phyloP scores from a whole-genome alignment of 2,329 filamentous ascomycete species.

The Fusarium oligoseptatum region DNA sequence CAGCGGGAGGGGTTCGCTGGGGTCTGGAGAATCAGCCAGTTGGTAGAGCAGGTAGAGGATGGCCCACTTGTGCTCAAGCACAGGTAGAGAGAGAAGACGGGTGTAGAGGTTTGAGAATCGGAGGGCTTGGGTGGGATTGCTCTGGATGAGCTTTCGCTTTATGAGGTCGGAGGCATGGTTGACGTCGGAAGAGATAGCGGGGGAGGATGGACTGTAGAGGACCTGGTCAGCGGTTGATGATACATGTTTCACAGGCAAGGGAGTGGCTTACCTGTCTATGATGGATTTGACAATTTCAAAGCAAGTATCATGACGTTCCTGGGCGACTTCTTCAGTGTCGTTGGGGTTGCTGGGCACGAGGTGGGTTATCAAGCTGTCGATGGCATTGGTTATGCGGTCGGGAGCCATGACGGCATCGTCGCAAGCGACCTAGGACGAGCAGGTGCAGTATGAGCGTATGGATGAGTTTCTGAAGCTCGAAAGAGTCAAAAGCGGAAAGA shows the following conservation, averaged over 20 bases:
- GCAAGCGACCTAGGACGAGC: slow-evolving; percentile 37
- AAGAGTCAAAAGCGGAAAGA: neutral
- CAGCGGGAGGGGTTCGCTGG: slow-evolving; percentile 64
- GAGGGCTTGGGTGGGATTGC: slow-evolving; percentile 82
- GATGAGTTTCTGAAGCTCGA: neutral
- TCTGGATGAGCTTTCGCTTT: slow-evolving; percentile 85
- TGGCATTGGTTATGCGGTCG: slow-evolving; percentile 81
- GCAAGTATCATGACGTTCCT: slow-evolving; percentile 76
- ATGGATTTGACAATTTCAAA: slow-evolving; percentile 66
- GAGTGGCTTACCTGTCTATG: slow-evolving; percentile 62
- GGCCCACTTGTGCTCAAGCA: slow-evolving; percentile 95
- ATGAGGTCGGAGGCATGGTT: slow-evolving; percentile 95
- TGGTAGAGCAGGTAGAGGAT: slow-evolving; percentile 93
- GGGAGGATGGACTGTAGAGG: slow-evolving; percentile 59
- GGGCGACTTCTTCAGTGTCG: slow-evolving; percentile 75
- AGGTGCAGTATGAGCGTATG: neutral
- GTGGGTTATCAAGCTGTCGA: slow-evolving; percentile 82
- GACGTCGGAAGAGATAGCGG: slow-evolving; percentile 76
- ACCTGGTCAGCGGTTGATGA: neutral
- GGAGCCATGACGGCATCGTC: slow-evolving; percentile 69
- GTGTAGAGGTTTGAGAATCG: slow-evolving; percentile 93
- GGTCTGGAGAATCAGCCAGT: slow-evolving; percentile 77
- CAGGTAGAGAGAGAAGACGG: slow-evolving; percentile 87
- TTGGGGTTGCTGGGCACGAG: slow-evolving; percentile 75
- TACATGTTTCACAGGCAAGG: neutral